Evolutionary conservation across 805 yeast species (phyloP).

Genomic region (Starmerella etchellsii): DNA sequence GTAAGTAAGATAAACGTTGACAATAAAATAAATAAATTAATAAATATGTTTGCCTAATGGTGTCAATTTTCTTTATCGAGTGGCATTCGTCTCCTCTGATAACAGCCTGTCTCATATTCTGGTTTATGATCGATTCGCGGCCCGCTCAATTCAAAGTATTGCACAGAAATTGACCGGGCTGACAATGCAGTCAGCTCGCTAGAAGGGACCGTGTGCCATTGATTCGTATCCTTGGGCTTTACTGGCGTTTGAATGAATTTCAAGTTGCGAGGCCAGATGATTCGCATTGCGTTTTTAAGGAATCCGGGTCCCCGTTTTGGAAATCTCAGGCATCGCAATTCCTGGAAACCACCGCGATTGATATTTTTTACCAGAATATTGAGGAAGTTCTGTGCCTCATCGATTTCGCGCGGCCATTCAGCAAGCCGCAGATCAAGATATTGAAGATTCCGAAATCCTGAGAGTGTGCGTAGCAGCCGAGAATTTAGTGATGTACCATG

Average conservation of each 20-base stretch:
- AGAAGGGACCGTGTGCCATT: too few species aligned
- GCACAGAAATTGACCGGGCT: not conserved
- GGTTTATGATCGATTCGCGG: not conserved
- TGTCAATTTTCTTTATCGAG: too few species aligned
- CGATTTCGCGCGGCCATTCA: slow-evolving; percentile 6
- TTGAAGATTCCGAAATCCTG: not conserved
- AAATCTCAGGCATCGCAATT: slow-evolving; percentile 7
- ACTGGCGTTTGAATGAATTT: slow-evolving; percentile 10
- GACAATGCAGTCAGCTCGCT: not conserved
- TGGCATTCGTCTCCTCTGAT: not conserved
- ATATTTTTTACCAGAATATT: slow-evolving; percentile 5
- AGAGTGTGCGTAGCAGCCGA: not conserved
- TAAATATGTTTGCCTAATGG: too few species aligned
- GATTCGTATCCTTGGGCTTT: slow-evolving; percentile 10
- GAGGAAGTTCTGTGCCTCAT: slow-evolving; percentile 5
- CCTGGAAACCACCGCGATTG: slow-evolving; percentile 5
- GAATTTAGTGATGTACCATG: not conserved
- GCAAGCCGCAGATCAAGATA: slow-evolving; percentile 11
- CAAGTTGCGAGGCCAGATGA: slow-evolving; percentile 9
- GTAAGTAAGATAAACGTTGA: too few species aligned
- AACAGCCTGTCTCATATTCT: not conserved
- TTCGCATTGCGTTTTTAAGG: slow-evolving; percentile 2
- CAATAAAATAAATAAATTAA: too few species aligned
- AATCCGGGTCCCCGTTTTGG: slow-evolving; percentile 12
- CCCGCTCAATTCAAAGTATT: not conserved